Evolutionary conservation across 176 grass and related monocot species (phyloP), one percentile per base, ranked within the genome.

Genomic region (Ampelocalamus luodianensis): DNA sequence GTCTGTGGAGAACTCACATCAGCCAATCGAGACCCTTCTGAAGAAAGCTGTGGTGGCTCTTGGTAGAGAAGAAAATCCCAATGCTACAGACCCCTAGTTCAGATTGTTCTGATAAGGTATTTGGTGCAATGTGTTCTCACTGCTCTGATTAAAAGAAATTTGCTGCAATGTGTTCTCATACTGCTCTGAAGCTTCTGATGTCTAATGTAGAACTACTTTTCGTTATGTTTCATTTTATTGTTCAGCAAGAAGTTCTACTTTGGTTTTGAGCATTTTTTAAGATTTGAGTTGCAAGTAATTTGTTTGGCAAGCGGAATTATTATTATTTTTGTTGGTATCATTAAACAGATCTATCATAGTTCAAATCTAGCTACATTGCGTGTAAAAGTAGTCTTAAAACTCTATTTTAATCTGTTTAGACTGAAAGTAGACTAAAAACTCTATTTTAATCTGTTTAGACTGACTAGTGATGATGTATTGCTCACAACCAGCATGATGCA

Each of bases 1-100:
- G 74, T 88, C 92, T 37, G 95, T 97, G 22, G 95, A 97, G 73
- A 97, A 97, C 60, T 97, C 95, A 1, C 95, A 94, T 59, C 84
- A 84, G 11, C 44, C 88, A 65, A 78, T 92, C 85, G 92, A 97
- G 76, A 78, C 92, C 59, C 62, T 97, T 81, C 69, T 97, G 65
- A 92, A 92, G 81, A 97, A 90, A 87, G 90, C 81, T 67, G 90
- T 97, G 6, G 59, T 94, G 58, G 88, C 71, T 8, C 86, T 97
- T 65, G 92, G 87, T 65, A 87, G 85, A 89, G 95, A 97, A 90
- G 92, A 97, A 71, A 97, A 77, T 39, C 54, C 82, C 50, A 88
- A 68, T 84, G 70, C 61, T 56, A 69, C 74, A 43, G 90, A 94
- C 56, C 70, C 71, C 4, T 83, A 85, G 56, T 38, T 44, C 27